A percentile compares a stretch with the other conserved stretches of the same genome.
phyloP scores from a whole-genome alignment of 2,329 filamentous ascomycete species.

The Periglandula ipomoeae region DNA sequence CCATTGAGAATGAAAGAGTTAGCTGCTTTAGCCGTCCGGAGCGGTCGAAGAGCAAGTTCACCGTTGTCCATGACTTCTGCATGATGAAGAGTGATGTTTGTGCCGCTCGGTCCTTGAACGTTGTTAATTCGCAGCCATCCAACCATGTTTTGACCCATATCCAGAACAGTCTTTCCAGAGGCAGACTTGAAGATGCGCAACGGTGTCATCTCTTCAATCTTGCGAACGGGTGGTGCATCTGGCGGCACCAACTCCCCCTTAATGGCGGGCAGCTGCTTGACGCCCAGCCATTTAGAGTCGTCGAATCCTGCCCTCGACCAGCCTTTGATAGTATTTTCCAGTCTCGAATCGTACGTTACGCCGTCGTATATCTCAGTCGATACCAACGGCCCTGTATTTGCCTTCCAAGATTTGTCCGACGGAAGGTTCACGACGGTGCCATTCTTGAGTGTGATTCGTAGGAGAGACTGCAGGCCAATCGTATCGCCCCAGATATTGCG shows the following conservation, averaged over 20 bases:
- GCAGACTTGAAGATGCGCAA: slow-evolving; percentile 21
- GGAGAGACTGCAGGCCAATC: too few relatives aligned
- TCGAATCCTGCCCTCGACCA: slow-evolving; percentile 18
- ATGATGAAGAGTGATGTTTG: too few relatives aligned
- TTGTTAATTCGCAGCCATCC: slow-evolving; percentile 34
- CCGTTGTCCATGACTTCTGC: too few relatives aligned
- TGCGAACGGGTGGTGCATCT: slow-evolving; percentile 35
- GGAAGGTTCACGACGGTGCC: too few relatives aligned
- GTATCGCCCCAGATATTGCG: too few relatives aligned
- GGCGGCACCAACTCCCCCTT: slow-evolving; percentile 27
- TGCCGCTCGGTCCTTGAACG: slow-evolving; percentile 25
- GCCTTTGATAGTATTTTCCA: slow-evolving; percentile 19
- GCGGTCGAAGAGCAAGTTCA: too few relatives aligned
- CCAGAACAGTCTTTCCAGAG: slow-evolving; percentile 35
- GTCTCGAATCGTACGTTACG: slow-evolving; percentile 35
- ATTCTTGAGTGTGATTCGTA: too few relatives aligned
- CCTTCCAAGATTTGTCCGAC: too few relatives aligned
- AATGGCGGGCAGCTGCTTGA: slow-evolving; percentile 21
- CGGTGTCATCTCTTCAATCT: slow-evolving; percentile 21
- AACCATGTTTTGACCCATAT: slow-evolving; percentile 52
- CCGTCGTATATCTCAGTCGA: too few relatives aligned
- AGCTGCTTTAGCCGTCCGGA: too few relatives aligned
- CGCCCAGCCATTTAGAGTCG: slow-evolving; percentile 18
- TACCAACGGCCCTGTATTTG: too few relatives aligned
- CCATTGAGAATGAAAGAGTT: too few relatives aligned